Conservation (phyloP, 148 eudicot genomes). For the Rhododendron griersonianum region DNA sequence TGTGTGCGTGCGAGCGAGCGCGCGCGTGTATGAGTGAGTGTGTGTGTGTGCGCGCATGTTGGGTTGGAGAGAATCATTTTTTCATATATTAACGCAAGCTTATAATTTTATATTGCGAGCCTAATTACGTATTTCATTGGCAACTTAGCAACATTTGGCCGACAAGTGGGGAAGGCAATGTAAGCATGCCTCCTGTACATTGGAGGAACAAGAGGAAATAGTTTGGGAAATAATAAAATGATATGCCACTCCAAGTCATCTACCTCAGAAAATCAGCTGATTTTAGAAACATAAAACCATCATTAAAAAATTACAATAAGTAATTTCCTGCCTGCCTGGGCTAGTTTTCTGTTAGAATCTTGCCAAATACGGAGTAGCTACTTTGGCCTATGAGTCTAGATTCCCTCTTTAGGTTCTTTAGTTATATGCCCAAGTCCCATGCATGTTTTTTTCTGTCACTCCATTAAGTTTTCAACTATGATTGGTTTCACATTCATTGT, state of each 20-base stretch:
- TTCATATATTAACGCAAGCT: too few relatives aligned
- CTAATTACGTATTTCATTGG: too few relatives aligned
- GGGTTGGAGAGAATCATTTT: too few relatives aligned
- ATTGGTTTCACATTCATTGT: background rate
- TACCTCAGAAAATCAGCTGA: background rate
- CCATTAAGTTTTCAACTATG: background rate
- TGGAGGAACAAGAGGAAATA: background rate
- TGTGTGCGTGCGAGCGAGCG: too few relatives aligned
- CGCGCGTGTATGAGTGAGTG: too few relatives aligned
- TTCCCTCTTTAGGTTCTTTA: background rate
- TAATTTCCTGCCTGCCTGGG: background rate
- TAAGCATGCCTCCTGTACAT: background rate
- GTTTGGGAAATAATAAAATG: background rate
- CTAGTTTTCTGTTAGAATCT: background rate
- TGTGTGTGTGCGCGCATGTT: too few relatives aligned
- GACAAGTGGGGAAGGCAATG: too few relatives aligned
- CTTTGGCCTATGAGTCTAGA: too few relatives aligned
- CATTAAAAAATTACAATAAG: background rate
- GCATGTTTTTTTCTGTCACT: background rate
- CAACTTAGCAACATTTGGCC: too few relatives aligned
- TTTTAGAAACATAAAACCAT: background rate
- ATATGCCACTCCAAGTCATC: background rate
- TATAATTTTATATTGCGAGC: too few relatives aligned
- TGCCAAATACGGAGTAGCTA: too few relatives aligned
- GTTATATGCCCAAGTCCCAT: background rate